Conservation (phyloP, 2,329 filamentous ascomycete genomes). For the Karstenula rhodostoma region DNA sequence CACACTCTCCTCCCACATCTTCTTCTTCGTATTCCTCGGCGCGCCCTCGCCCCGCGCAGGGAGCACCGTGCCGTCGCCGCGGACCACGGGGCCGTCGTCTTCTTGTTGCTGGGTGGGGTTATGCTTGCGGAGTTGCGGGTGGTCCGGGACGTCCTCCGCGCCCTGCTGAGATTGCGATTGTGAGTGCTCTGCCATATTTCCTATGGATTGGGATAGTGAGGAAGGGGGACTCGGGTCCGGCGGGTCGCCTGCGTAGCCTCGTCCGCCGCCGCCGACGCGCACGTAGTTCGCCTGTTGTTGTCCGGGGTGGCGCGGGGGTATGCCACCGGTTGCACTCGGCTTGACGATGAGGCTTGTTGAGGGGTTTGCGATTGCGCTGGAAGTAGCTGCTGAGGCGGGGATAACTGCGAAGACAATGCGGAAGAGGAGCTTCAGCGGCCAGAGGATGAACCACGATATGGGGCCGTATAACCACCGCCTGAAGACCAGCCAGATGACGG, state of each 20-base stretch:
- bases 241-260: slow-evolving; percentile 52
- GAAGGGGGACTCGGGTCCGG: slow-evolving; percentile 48
- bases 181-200: slow-evolving; percentile 52
- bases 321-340: slow-evolving; percentile 52
- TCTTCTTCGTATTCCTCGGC: slow-evolving; percentile 66
- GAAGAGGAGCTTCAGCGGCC: slow-evolving; percentile 76
- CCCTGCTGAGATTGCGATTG: slow-evolving; percentile 28
- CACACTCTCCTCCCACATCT: slow-evolving; percentile 64
- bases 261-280: slow-evolving; percentile 61
- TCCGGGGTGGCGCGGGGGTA: slow-evolving; percentile 40
- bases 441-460: slow-evolving; percentile 85
- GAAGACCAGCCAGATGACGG: slow-evolving; percentile 86
- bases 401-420: slow-evolving; percentile 66
- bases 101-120: slow-evolving; percentile 25
- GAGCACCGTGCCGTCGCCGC: slow-evolving; percentile 57
- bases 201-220: slow-evolving; percentile 52
- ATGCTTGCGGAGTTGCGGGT: slow-evolving; percentile 30
- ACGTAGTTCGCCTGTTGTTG: slow-evolving; percentile 46
- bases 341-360: slow-evolving; percentile 54
- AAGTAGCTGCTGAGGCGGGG: slow-evolving; percentile 45
- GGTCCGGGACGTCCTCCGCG: slow-evolving; percentile 31
- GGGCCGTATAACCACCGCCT: slow-evolving; percentile 87
- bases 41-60: slow-evolving; percentile 44
- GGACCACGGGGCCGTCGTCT: slow-evolving; percentile 44
- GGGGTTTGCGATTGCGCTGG: slow-evolving; percentile 27